Percentiles rank a stretch among this genome's conserved stretches.
phyloP scores from a whole-genome alignment of 345 rosid species.

The Eucalyptus grandis region DNA sequence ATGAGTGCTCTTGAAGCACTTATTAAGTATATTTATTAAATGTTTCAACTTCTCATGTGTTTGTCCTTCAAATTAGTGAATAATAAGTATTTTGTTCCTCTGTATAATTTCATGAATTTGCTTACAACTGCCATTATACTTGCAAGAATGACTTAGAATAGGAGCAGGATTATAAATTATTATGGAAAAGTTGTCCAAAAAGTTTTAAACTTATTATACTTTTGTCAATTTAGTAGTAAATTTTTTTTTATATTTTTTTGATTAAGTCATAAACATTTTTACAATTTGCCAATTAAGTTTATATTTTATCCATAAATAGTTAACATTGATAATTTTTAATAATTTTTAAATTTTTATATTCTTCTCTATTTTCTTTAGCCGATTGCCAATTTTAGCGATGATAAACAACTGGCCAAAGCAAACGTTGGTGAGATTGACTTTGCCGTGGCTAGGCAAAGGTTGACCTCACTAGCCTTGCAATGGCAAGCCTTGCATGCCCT shows the following conservation, averaged over 20 bases:
- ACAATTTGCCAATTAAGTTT: too few relatives aligned
- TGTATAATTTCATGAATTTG: neutral
- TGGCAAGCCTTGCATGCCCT: neutral
- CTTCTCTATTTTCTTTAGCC: neutral
- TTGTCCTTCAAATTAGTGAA: neutral
- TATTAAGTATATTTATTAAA: neutral
- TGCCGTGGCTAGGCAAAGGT: neutral
- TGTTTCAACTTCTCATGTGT: neutral
- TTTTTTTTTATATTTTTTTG: too few relatives aligned
- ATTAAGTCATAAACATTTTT: neutral
- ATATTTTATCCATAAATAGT: too few relatives aligned
- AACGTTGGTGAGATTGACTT: rapidly evolving
- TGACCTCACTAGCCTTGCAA: rapidly evolving
- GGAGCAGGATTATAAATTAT: rapidly evolving
- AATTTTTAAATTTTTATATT: too few relatives aligned
- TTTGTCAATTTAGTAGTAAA: too few relatives aligned
- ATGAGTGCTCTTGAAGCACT: neutral
- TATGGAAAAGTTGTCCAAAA: too few relatives aligned
- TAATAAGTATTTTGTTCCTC: neutral
- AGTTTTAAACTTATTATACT: too few relatives aligned
- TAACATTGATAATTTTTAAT: too few relatives aligned
- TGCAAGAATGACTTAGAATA: neutral
- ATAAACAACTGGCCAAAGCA: rapidly evolving
- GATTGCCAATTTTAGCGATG: neutral
- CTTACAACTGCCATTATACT: neutral